phyloP scores from a whole-genome alignment of 2,329 filamentous ascomycete species.

The Teratosphaeria nubilosa region DNA sequence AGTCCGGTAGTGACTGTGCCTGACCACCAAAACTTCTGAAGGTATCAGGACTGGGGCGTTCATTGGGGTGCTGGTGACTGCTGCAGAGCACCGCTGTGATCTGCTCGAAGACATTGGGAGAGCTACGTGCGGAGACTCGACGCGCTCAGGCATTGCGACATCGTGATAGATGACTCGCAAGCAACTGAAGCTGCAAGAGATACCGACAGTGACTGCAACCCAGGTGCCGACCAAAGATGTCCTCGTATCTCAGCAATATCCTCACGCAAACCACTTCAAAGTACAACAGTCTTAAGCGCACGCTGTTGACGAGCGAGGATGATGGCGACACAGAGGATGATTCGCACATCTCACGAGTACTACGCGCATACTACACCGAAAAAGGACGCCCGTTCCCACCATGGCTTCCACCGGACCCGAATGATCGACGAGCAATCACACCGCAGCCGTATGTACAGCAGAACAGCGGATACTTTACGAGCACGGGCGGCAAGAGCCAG shows the following conservation, averaged over 20 bases:
- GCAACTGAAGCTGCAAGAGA: not conserved
- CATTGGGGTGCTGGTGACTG: not conserved
- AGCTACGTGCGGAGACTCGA: too few relatives aligned
- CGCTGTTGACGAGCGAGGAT: constrained; percentile 54
- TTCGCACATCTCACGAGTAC: constrained; percentile 85
- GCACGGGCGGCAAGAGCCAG: constrained; percentile 23
- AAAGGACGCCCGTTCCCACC: constrained; percentile 69
- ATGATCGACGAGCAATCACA: constrained; percentile 42
- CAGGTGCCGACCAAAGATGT: constrained; percentile 41
- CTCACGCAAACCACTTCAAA: constrained; percentile 47
- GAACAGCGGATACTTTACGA: constrained; percentile 19
- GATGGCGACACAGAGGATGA: constrained; percentile 63
- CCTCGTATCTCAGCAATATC: constrained; percentile 71
- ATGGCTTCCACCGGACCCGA: constrained; percentile 90
- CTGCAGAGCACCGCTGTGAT: not conserved
- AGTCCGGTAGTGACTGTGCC: constrained; percentile 1
- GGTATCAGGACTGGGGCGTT: not conserved
- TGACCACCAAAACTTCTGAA: not conserved
- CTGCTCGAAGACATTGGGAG: not conserved
- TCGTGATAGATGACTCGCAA: not conserved
- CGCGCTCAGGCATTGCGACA: too few relatives aligned
- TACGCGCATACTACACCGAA: constrained; percentile 86
- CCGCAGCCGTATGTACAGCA: constrained; percentile 25
- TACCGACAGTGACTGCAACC: not conserved
- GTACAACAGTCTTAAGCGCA: constrained; percentile 49